Evolutionary conservation across 139 green algal genomes (phyloP), one percentile per base, ranked within the genome.

Genomic region (Yamagishiella unicocca): DNA sequence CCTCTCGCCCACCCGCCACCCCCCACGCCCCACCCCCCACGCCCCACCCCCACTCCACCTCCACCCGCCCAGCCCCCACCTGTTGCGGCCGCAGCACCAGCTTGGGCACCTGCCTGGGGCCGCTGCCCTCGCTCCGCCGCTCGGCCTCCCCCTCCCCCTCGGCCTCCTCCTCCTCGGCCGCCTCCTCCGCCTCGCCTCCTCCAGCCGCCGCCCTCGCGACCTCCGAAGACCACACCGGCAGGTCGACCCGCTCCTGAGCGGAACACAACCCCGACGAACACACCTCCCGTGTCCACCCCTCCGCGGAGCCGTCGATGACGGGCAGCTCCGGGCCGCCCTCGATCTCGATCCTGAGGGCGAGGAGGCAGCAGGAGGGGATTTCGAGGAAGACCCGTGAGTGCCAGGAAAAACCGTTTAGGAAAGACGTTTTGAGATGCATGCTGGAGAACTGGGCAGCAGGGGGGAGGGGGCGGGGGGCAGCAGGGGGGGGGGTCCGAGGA

Each of bases 301-400:
- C 74, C 82, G 96, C 93, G 25, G 93, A 97, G 66, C 97, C 96
- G 85, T 99, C 97, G 12, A 98, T 14, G 10, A 98, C 87, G 21
- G 97, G 97, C 25, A 98, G 40, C 89, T 99, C 96, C 5, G 40
- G 4, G 7, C 90, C 92, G 37, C 90, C 93, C 87, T 96, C 93
- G 37, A 96, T 92, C 84, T 96, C 93, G 83, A 96, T 94, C 27
- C 93, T 93, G 70, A 55, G n/a, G 14, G 31, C 14, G n/a, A 21
- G 64, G 31, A 22, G n/a, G n/a, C n/a, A n/a, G n/a, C n/a, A n/a
- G n/a, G n/a, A n/a, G n/a, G n/a, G n/a, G n/a, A n/a, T n/a, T n/a
- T n/a, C n/a, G n/a, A n/a, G n/a, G n/a, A n/a, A n/a, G n/a, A n/a
- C n/a, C n/a, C n/a, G n/a, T n/a, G n/a, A n/a, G n/a, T n/a, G n/a